These are phyloP conservation scores for Hysterium pulicare DNA, from an alignment of 2,329 filamentous ascomycete genomes.

Conservation along the genomic window DNA sequence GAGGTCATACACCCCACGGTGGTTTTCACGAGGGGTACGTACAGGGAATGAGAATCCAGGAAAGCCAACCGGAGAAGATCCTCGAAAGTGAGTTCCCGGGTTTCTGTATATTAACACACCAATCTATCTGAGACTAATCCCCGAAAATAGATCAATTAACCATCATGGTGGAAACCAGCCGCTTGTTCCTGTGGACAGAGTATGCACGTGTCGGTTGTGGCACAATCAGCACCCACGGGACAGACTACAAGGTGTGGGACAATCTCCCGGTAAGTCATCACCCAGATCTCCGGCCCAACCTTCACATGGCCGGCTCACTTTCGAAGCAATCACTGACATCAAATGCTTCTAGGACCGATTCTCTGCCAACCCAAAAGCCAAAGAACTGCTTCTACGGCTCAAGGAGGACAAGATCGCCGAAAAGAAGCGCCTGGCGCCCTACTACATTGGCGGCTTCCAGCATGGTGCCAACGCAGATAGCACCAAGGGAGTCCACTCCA, in stretches of 20 bases:
- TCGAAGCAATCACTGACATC: not conserved
- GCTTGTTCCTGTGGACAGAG: constrained; percentile 39
- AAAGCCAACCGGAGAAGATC: constrained; percentile 43
- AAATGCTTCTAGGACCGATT: constrained; percentile 29
- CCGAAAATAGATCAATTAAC: constrained; percentile 34
- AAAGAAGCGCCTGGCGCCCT: constrained; percentile 32
- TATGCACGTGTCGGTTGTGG: constrained; percentile 35
- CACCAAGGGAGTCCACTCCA: constrained; percentile 26
- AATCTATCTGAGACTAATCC: no score
- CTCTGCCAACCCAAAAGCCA: constrained; percentile 32
- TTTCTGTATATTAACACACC: no score
- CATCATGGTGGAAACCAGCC: constrained; percentile 38
- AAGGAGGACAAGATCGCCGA: constrained; percentile 29
- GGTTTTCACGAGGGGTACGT: constrained; percentile 45
- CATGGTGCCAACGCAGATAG: constrained; percentile 29
- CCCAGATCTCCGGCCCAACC: not conserved
- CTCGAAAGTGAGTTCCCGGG: constrained; percentile 27
- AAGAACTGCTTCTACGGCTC: constrained; percentile 29
- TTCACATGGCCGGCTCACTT: no score
- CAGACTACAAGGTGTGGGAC: constrained; percentile 38
- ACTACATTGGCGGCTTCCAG: constrained; percentile 32
- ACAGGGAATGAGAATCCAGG: constrained; percentile 44
- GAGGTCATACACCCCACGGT: constrained; percentile 37
- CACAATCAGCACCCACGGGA: constrained; percentile 32
- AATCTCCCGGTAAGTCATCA: constrained; percentile 26